Evolutionary conservation across 495 filamentous ascomycete genomes (phyloP), one percentile per base, ranked within the genome.

Genomic region (Cercophora sp.): DNA sequence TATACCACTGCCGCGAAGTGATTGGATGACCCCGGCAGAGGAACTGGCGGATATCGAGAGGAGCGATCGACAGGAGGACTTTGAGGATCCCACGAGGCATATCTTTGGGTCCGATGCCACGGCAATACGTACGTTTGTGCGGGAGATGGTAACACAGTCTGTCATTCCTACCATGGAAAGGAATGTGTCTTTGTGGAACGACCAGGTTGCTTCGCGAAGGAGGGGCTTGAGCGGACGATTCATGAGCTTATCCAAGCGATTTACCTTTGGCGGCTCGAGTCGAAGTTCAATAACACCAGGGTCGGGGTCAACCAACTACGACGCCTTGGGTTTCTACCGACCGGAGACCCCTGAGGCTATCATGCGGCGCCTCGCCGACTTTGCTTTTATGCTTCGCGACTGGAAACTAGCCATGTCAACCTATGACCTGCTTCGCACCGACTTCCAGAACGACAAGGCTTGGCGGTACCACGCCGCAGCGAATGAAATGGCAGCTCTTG

Each of bases 91-190:
- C 9, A 82, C 81, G 8, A 79, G 84, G 6, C 94, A 86, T 64
- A 81, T 98, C 25, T 93, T 90, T 63, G 93, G 96, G 57, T 94
- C 91, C 1, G 93, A 98, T 63, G 84, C 84, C 4, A 88, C 85
- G 18, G 88, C 89, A 11, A 87, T 98, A 55, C 84, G 82, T 42
- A 86, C 86, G 1, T 89, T 98, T 59, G 79, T 96, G 43, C 85
- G 93, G 5, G 94, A 96, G 65, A 87, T 98, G 74, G 86, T 93
- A 11, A 90, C 86, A 8, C 91, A 96, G 61, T 95, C 89, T 1
- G 78, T 98, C 10, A 79, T 98, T 25, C 93, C 93, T 0, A 89
- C 85, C 48, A 97, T 98, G 94, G 93, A 98, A 68, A 87, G 90
- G 42, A 80, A 85, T 57, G 78, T 92, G 8, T 84, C 90, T 20